These are phyloP conservation scores for Penicillium angulare DNA, from an alignment of 495 filamentous ascomycete genomes.

Conservation along the genomic window DNA sequence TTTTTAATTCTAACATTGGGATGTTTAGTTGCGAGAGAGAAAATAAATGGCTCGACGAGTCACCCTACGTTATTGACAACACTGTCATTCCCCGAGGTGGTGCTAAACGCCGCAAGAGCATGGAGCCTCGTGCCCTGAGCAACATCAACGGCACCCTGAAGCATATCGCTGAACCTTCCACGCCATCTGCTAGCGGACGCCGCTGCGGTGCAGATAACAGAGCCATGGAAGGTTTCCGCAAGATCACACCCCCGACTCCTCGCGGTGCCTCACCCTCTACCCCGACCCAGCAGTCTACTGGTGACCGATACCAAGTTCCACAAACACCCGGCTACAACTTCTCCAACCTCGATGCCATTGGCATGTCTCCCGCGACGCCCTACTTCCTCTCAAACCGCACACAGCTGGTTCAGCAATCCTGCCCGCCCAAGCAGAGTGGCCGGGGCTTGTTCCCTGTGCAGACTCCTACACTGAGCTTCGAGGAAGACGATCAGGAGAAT, in stretches of 20 bases:
- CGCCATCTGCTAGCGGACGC: slow-evolving; percentile 26
- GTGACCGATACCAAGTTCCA: slow-evolving; percentile 27
- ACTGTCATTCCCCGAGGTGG: slow-evolving; percentile 72
- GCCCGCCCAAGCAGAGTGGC: slow-evolving; percentile 64
- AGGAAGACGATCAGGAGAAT: slow-evolving; percentile 29
- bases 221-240: slow-evolving; percentile 34
- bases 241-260: slow-evolving; percentile 28
- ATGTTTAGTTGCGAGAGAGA: slow-evolving; percentile 70
- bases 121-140: slow-evolving; percentile 79
- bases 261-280: slow-evolving; percentile 16
- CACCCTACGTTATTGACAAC: slow-evolving; percentile 68
- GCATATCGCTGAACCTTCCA: slow-evolving; percentile 25
- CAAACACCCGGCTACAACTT: slow-evolving; percentile 36
- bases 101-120: slow-evolving; percentile 78
- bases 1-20: not conserved
- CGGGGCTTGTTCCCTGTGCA: slow-evolving; percentile 41
- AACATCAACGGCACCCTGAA: slow-evolving; percentile 67
- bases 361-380: slow-evolving; percentile 54
- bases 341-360: slow-evolving; percentile 40
- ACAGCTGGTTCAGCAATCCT: slow-evolving; percentile 65
- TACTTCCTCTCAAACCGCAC: slow-evolving; percentile 53
- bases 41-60: slow-evolving; percentile 70
- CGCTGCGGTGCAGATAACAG: slow-evolving; percentile 35
- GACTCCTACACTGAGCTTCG: slow-evolving; percentile 11
- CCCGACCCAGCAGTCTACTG: slow-evolving; percentile 21